Percentiles rank a stretch among this genome's conserved stretches.
Evolutionary conservation across 306 rosid species (phyloP).

Genomic region (Lithocarpus polystachyus): DNA sequence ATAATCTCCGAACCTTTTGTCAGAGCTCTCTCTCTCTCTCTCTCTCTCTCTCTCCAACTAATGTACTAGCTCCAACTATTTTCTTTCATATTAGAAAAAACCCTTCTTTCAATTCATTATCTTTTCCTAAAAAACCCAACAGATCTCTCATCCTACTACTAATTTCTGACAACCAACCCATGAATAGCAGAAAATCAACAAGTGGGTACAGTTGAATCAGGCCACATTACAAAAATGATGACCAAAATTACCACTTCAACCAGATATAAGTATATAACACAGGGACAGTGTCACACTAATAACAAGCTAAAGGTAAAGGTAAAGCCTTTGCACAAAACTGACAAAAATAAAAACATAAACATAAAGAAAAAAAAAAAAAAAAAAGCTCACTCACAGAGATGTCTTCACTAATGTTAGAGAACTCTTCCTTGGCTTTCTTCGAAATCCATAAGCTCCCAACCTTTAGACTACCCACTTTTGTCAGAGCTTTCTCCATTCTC

Average conservation of each 20-base stretch:
- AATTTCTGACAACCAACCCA: not conserved
- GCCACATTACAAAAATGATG: slow-evolving; percentile 29
- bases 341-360: not conserved
- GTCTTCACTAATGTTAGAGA: slow-evolving; percentile 74
- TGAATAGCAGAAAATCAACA: slow-evolving; percentile 20
- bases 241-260: slow-evolving; percentile 1
- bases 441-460: slow-evolving; percentile 84
- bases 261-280: not conserved
- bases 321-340: not conserved
- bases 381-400: slow-evolving; percentile 55
- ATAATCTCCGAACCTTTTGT: slow-evolving; percentile 68
- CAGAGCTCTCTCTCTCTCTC: slow-evolving; percentile 69
- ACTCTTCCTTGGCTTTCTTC: slow-evolving; percentile 87
- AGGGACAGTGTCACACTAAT: not conserved
- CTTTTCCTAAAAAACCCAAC: not conserved
- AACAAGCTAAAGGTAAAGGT: not conserved
- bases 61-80: not conserved
- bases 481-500: slow-evolving; percentile 88
- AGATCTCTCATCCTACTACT: slow-evolving; percentile 41
- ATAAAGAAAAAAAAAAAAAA: not conserved
- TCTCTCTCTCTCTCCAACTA: slow-evolving; percentile 6
- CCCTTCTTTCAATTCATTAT: not conserved
- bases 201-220: slow-evolving; percentile 17
- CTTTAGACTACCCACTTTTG: slow-evolving; percentile 78
- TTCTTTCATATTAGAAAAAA: not conserved